A percentile compares a stretch with the other conserved stretches of the same genome.
Conservation (phyloP, 2,329 filamentous ascomycete genomes). For the Phyllosticta citribraziliensis region DNA sequence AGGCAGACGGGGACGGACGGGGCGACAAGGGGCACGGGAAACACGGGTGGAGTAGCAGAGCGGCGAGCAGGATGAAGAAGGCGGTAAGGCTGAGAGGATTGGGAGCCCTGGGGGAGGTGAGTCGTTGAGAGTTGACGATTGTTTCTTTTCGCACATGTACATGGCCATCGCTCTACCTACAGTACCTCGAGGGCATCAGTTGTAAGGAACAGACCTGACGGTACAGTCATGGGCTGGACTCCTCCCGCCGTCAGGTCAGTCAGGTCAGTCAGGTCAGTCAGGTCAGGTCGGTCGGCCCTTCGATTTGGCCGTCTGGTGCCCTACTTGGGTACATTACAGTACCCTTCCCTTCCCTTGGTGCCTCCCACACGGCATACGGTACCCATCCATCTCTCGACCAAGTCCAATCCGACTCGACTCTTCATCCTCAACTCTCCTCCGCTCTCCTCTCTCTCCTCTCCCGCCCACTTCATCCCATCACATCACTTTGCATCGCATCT, state of each 20-base stretch:
- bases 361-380: background rate
- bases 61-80: background rate
- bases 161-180: no score
- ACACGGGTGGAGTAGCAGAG: background rate
- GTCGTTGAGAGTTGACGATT: no score
- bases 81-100: background rate
- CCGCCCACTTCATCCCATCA: background rate
- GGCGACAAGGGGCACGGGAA: background rate
- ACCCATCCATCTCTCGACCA: background rate
- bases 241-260: background rate
- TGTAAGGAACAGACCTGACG: no score
- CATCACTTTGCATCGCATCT: background rate
- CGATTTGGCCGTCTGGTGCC: background rate
- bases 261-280: no score
- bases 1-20: no score
- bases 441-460: no score
- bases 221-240: no score
- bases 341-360: no score
- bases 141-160: no score
- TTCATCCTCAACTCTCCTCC: background rate
- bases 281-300: background rate
- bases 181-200: no score
- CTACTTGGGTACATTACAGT: no score
- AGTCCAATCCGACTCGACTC: background rate
- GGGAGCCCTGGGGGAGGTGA: no score